Base-by-base conservation (phyloP, 192 early-diverging fungal genomes). In the Nowakowskiella sp. region DNA sequence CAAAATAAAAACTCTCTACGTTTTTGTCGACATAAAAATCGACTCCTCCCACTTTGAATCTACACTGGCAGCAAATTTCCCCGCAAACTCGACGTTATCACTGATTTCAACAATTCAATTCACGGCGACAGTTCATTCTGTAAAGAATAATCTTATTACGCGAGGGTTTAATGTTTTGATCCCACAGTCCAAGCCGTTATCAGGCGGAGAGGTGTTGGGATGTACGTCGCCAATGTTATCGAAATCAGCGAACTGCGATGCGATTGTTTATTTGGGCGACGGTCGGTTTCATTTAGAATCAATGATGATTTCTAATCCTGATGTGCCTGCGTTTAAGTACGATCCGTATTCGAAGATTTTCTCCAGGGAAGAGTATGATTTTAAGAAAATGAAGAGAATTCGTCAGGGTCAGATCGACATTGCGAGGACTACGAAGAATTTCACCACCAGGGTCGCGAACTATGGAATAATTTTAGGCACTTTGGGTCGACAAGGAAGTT, bases 21-120 rank as follows among this genome's bases (percentile, higher is more conserved):
- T 99, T 3, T 99, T 99, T 83, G 96, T 99, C 7, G 96, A 99
- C 47, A 97, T 99, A 70, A 85, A 84, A 6, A 94, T 97, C 48
- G 96, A 99, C 60, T 77, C 80, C 4, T 64, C 80, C 36, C 94
- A 99, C 65, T 96, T 99, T 74, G 80, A 96, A 26, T 81, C 82
- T 26, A 99, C 92, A 0, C 75, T 99, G 45, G 70, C 73, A 47
- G 70, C 78, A 53, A 97, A 99, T 68, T 89, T 99, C 73, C 81
- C 87, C 42, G 42, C 58, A 1, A 88, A 86, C 2, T 60, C 48
- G 22, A 58, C 49, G 33, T 71, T 98, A 9, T 83, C 84, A 1
- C 64, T 98, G 45, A 92, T 99, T 1, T 85, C 87, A 0, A 92
- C 91, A 6, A 93, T 99, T 58, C 96, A 99, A 68, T 99, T 97